These are phyloP conservation scores for Sanchytrium tribonematis DNA, from an alignment of 371 early-diverging fungal species.

Conservation along the genomic window DNA sequence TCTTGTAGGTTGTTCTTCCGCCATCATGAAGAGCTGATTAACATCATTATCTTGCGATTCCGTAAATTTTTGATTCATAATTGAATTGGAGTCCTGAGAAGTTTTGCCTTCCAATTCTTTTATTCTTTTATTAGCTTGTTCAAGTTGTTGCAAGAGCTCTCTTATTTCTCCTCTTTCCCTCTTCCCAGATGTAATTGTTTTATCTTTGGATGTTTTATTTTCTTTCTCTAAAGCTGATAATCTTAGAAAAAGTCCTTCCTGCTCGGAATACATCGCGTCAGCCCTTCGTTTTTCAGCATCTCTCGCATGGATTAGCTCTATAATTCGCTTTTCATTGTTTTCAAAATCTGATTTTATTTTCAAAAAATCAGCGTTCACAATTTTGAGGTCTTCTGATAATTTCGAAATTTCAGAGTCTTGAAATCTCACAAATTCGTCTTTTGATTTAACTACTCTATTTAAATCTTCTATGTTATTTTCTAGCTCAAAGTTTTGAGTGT, in stretches of 20 bases:
- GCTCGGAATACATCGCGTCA: neutral
- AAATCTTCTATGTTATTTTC: neutral
- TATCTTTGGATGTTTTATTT: neutral
- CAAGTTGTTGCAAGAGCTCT: neutral
- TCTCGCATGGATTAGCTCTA: neutral
- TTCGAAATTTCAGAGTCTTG: neutral
- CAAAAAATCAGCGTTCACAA: neutral
- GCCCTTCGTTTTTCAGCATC: neutral
- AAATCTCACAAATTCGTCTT: neutral
- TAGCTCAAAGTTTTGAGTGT: neutral
- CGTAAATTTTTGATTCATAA: neutral
- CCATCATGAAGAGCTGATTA: neutral
- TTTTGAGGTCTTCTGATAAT: neutral
- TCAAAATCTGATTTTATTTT: neutral
- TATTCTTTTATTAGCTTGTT: neutral
- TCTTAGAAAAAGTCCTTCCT: neutral
- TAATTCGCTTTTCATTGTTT: neutral
- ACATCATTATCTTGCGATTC: neutral
- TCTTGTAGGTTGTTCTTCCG: neutral
- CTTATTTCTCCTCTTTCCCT: neutral
- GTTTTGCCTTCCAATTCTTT: neutral
- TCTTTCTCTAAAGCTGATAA: neutral
- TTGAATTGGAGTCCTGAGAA: neutral
- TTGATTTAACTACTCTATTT: neutral
- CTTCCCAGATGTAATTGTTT: neutral